A percentile compares a stretch with the other conserved stretches of the same genome.
These are phyloP conservation scores for Pichia nakasei DNA, from an alignment of 805 yeast genomes.

Conservation along the genomic window DNA sequence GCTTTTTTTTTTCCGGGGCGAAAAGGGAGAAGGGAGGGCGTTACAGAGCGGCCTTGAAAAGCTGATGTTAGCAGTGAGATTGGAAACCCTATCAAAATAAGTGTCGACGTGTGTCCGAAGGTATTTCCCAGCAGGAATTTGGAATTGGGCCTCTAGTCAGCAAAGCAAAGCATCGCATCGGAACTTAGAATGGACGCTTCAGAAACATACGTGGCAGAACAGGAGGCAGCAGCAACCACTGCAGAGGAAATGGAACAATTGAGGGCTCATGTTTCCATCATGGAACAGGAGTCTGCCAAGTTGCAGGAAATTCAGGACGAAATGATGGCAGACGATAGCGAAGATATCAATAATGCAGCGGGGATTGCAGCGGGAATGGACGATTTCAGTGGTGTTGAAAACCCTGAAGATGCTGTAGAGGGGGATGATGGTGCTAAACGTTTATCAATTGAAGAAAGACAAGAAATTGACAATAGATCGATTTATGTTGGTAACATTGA, in stretches of 20 bases:
- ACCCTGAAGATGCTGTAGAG: not conserved
- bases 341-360: not conserved
- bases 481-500: slow-evolving; percentile 83
- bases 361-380: too few relatives aligned
- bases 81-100: too few relatives aligned
- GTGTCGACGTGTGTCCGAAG: too few relatives aligned
- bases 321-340: slow-evolving; percentile 10
- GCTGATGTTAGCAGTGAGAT: too few relatives aligned
- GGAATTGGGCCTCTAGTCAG: too few relatives aligned
- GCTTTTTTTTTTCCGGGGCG: too few relatives aligned
- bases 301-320: slow-evolving; percentile 49
- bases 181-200: not conserved
- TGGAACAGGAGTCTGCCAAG: slow-evolving; percentile 57
- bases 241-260: slow-evolving; percentile 25
- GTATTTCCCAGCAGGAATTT: too few relatives aligned
- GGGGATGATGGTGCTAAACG: slow-evolving; percentile 1
- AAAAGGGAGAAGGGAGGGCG: too few relatives aligned
- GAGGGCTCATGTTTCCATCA: slow-evolving; percentile 39
- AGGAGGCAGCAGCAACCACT: not conserved
- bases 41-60: too few relatives aligned
- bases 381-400: not conserved
- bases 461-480: slow-evolving; percentile 67
- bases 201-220: not conserved
- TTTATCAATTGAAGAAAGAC: slow-evolving; percentile 28
- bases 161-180: not conserved